Percentiles rank a stretch among this genome's conserved stretches.
Evolutionary conservation across 2,329 filamentous ascomycete species (phyloP).

Genomic region (Dothistroma pini): DNA sequence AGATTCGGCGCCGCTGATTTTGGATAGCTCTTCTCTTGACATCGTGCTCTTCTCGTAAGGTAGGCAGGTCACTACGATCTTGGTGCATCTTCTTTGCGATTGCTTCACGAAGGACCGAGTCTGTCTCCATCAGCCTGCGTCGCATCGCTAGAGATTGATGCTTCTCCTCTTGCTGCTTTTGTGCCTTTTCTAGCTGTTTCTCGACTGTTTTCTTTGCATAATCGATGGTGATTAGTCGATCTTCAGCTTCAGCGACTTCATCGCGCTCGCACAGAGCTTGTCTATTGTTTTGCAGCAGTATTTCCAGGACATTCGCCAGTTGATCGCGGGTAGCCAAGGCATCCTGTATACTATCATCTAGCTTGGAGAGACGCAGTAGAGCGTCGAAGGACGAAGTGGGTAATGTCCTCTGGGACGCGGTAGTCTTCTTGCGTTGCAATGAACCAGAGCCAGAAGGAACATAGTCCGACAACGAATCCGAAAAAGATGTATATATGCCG

Average conservation of each 20-base stretch:
- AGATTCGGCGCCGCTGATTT: conserved; percentile 84
- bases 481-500: conserved; percentile 66
- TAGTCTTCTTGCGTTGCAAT: conserved; percentile 32
- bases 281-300: conserved; percentile 39
- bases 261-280: conserved; percentile 36
- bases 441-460: conserved; percentile 26
- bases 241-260: conserved; percentile 41
- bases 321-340: conserved; percentile 72
- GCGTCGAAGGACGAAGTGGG: conserved; percentile 79
- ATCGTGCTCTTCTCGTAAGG: conserved; percentile 30
- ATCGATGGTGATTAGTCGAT: conserved; percentile 43
- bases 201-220: conserved; percentile 59
- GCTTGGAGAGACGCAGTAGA: conserved; percentile 80
- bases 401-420: conserved; percentile 38
- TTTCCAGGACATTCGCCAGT: conserved; percentile 74
- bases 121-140: conserved; percentile 59
- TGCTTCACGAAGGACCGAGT: conserved; percentile 35
- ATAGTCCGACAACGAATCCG: conserved; percentile 28
- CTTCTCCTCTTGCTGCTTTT: conserved; percentile 64
- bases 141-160: conserved; percentile 62
- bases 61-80: conserved; percentile 52
- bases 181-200: conserved; percentile 60
- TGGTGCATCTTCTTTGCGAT: conserved; percentile 49
- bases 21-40: conserved; percentile 62
- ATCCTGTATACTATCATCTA: conserved; percentile 89